Evolutionary conservation across 495 filamentous ascomycete genomes (phyloP).

Genomic region (Podospora pseudocomata): DNA sequence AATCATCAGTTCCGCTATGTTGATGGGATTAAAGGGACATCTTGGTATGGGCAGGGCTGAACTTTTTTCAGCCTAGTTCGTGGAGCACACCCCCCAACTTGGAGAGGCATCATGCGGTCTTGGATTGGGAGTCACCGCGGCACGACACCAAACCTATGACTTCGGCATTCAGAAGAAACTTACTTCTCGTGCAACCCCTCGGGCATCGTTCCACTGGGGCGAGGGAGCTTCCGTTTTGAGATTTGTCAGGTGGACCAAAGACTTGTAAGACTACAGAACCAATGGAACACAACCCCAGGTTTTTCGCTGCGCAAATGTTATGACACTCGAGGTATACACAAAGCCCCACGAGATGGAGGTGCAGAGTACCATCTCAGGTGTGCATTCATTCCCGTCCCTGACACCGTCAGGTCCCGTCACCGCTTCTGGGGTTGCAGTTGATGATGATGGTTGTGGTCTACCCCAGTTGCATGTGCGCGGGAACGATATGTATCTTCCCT

Average conservation of each 20-base stretch:
- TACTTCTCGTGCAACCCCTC: too few relatives aligned
- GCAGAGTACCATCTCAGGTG: neutral
- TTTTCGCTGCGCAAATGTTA: neutral
- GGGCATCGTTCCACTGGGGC: too few relatives aligned
- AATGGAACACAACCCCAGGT: neutral
- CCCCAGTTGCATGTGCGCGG: too few relatives aligned
- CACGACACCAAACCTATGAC: too few relatives aligned
- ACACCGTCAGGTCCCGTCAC: too few relatives aligned
- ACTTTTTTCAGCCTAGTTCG: neutral
- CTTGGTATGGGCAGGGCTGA: neutral
- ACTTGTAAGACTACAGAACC: neutral
- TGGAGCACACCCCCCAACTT: neutral
- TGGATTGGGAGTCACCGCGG: too few relatives aligned
- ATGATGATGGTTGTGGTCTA: too few relatives aligned
- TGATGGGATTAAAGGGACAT: neutral
- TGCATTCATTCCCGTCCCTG: neutral
- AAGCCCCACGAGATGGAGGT: neutral
- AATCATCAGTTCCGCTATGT: neutral
- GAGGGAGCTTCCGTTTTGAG: neutral
- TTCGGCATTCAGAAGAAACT: too few relatives aligned
- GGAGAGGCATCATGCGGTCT: neutral
- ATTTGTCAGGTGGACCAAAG: neutral
- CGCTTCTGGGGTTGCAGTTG: too few relatives aligned
- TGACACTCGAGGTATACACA: neutral
- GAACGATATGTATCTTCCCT: too few relatives aligned